Conservation (phyloP, 208 protist genomes). For the Giardia duodenalis region DNA sequence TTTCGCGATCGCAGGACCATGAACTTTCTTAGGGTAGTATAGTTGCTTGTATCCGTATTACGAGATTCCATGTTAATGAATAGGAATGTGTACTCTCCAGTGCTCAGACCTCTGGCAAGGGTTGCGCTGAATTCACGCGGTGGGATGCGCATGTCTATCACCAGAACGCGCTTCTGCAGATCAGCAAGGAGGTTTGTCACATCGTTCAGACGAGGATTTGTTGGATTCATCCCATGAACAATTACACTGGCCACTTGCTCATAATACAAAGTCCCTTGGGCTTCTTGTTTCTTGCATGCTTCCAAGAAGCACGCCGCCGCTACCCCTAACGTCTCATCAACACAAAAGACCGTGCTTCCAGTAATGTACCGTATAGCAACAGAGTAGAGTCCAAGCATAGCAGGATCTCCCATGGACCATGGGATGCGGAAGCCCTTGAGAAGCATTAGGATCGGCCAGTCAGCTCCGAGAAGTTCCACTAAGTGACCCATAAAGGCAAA, state of each 20-base stretch:
- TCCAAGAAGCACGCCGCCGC: not conserved
- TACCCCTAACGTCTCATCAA: not conserved
- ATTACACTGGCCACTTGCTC: not conserved
- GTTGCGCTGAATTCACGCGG: not conserved
- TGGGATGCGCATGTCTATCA: not conserved
- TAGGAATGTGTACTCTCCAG: not conserved
- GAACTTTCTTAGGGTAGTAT: not conserved
- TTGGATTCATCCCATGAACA: not conserved
- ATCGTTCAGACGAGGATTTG: too few relatives aligned
- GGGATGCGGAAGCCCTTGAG: not conserved
- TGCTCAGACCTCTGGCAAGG: not conserved
- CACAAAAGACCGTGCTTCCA: not conserved
- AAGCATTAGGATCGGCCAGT: not conserved
- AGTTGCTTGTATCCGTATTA: not conserved
- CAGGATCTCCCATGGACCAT: not conserved
- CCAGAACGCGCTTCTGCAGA: not conserved
- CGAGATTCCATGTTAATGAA: not conserved
- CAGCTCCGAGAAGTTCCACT: not conserved
- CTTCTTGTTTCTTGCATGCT: not conserved
- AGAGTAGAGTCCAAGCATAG: not conserved
- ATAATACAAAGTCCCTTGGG: not conserved
- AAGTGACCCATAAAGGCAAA: not conserved
- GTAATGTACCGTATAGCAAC: not conserved
- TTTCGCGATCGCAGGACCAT: not conserved
- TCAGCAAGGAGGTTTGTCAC: not conserved